Evolutionary conservation across 345 rosid genomes (phyloP).

Genomic region (Balakata baccata): DNA sequence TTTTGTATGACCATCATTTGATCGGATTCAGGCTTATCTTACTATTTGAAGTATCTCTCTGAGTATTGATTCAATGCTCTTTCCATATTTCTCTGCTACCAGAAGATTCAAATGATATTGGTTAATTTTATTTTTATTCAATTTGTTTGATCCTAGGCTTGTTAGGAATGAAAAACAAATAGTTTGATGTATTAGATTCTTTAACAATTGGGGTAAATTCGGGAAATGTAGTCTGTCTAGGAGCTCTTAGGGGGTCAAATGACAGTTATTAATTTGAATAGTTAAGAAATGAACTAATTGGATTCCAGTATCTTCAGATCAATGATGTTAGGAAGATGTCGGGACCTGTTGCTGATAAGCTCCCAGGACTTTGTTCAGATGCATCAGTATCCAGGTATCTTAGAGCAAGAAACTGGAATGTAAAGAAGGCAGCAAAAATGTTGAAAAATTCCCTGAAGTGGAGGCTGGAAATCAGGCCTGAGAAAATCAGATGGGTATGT

Average conservation of each 20-base stretch:
- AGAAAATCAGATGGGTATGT: conserved; percentile 63
- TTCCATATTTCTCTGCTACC: not conserved
- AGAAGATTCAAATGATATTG: no score
- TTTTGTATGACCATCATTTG: not conserved
- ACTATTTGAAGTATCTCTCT: not conserved
- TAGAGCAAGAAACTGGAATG: conserved; percentile 61
- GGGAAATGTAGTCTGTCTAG: not conserved
- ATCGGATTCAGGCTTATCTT: not conserved
- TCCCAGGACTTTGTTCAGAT: conserved; percentile 53
- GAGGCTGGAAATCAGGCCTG: conserved; percentile 68
- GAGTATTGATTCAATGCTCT: not conserved
- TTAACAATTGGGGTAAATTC: not conserved
- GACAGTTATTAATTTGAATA: not conserved
- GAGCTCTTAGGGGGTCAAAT: not conserved
- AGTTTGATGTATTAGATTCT: not conserved
- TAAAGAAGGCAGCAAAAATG: conserved; percentile 70
- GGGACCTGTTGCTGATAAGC: conserved; percentile 51
- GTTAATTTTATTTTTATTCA: no score
- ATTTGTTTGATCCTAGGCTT: not conserved
- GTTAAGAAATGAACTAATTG: conserved; percentile 5
- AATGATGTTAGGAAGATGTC: conserved; percentile 55
- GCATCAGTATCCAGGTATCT: conserved; percentile 57
- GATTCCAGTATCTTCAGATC: conserved; percentile 35
- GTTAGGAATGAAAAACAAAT: not conserved
- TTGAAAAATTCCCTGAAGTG: conserved; percentile 61